Evolutionary conservation across 2,329 filamentous ascomycete genomes (phyloP).

Genomic region (Botryotinia narcissicola): DNA sequence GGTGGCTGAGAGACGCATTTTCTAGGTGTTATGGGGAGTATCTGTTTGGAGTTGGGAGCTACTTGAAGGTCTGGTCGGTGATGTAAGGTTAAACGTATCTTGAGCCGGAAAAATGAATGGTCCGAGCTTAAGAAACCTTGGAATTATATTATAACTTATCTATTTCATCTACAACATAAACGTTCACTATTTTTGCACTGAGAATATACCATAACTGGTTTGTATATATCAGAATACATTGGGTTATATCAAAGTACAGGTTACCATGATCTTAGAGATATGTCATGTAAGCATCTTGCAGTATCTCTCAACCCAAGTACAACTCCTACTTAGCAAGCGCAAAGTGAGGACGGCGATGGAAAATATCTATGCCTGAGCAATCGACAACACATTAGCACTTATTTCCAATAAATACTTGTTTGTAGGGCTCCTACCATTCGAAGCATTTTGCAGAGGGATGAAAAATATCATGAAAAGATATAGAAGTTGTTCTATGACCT

Average conservation of each 20-base stretch:
- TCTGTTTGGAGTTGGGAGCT: not conserved
- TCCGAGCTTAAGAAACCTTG: not conserved
- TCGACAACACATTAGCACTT: too few relatives aligned
- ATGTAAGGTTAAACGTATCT: not conserved
- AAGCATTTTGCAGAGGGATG: not conserved
- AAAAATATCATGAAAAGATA: not conserved
- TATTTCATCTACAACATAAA: not conserved
- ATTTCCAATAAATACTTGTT: fast-evolving
- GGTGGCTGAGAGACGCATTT: slow-evolving; percentile 9
- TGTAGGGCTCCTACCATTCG: too few relatives aligned
- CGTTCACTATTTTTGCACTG: not conserved
- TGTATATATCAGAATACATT: not conserved
- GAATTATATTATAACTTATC: not conserved
- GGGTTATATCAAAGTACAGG: too few relatives aligned
- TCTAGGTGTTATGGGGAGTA: not conserved
- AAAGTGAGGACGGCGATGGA: not conserved
- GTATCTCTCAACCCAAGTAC: not conserved
- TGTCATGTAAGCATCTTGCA: not conserved
- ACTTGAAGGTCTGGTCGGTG: not conserved
- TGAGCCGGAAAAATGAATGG: slow-evolving; percentile 11
- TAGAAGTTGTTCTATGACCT: not conserved
- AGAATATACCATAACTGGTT: not conserved
- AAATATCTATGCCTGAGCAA: not conserved
- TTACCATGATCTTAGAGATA: not conserved
- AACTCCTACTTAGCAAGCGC: not conserved